These are phyloP conservation scores for Funneliformis mosseae DNA, from an alignment of 192 early-diverging fungal species.

Conservation along the genomic window DNA sequence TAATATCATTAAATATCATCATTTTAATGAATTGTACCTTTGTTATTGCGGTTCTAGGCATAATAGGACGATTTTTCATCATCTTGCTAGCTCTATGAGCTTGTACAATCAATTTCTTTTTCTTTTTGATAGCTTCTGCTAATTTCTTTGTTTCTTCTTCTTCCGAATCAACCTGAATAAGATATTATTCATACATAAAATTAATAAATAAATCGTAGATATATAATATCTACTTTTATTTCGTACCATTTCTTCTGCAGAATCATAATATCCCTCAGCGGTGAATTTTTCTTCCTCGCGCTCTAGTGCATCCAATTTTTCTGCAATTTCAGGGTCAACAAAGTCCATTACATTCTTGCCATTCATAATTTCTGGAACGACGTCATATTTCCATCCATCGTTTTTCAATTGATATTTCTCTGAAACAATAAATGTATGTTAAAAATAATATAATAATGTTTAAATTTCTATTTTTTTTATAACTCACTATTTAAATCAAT, in stretches of 20 bases:
- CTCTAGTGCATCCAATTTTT: conserved; percentile 92
- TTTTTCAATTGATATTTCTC: conserved; percentile 83
- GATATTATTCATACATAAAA: background rate
- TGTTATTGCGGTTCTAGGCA: conserved; percentile 65
- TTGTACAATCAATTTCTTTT: conserved; percentile 81
- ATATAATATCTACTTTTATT: background rate
- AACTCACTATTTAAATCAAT: conserved; percentile 86
- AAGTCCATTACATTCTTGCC: conserved; percentile 99
- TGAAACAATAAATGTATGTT: conserved; percentile 30
- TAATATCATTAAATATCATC: no score
- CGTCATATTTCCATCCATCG: conserved; percentile 95
- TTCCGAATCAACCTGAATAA: conserved; percentile 67
- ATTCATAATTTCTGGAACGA: conserved; percentile 97
- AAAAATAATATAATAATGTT: background rate
- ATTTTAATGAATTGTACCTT: conserved; percentile 14
- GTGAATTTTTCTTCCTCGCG: conserved; percentile 94
- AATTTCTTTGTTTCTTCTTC: conserved; percentile 76
- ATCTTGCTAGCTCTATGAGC: conserved; percentile 76
- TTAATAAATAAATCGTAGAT: background rate
- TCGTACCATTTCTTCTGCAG: conserved; percentile 67
- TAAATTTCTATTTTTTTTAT: background rate
- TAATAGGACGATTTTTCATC: conserved; percentile 70
- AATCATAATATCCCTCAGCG: conserved; percentile 94
- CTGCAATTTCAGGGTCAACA: conserved; percentile 96
- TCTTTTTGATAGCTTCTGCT: conserved; percentile 80